These are phyloP conservation scores for Arachis stenosperma DNA, from an alignment of 306 rosid genomes.

Conservation along the genomic window DNA sequence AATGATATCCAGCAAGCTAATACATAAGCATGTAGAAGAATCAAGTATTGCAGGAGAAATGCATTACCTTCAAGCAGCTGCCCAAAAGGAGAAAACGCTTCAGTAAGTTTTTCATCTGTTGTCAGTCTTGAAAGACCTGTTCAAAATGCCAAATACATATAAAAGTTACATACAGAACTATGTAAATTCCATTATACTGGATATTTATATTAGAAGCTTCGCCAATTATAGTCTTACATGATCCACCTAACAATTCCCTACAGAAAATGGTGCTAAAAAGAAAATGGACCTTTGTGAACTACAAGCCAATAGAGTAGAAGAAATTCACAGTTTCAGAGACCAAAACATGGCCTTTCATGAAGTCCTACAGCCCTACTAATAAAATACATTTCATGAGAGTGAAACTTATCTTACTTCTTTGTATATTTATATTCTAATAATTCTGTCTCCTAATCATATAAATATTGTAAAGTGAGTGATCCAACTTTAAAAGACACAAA, in stretches of 20 bases:
- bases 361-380: neutral
- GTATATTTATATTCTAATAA: too few species aligned
- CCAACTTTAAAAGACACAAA: too few species aligned
- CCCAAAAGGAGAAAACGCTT: slow-evolving; percentile 85
- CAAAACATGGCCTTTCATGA: neutral
- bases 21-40: neutral
- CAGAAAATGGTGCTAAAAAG: slow-evolving; percentile 8
- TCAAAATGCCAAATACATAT: slow-evolving; percentile 28
- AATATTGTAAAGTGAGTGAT: too few species aligned
- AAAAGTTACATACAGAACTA: slow-evolving; percentile 8
- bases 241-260: neutral
- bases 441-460: too few species aligned
- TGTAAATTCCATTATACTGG: neutral
- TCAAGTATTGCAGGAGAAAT: neutral
- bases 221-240: neutral
- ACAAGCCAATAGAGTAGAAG: neutral
- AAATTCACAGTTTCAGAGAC: neutral
- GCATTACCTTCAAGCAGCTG: slow-evolving; percentile 63
- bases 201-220: slow-evolving; percentile 3
- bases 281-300: neutral
- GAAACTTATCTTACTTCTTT: too few species aligned
- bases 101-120: slow-evolving; percentile 74
- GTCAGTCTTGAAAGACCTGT: slow-evolving; percentile 88
- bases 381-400: too few species aligned
- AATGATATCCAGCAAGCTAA: slow-evolving; percentile 11